A percentile compares a stretch with the other conserved stretches of the same genome.
Conservation (phyloP, 2,329 filamentous ascomycete species). For the Exophiala alcalophila region DNA sequence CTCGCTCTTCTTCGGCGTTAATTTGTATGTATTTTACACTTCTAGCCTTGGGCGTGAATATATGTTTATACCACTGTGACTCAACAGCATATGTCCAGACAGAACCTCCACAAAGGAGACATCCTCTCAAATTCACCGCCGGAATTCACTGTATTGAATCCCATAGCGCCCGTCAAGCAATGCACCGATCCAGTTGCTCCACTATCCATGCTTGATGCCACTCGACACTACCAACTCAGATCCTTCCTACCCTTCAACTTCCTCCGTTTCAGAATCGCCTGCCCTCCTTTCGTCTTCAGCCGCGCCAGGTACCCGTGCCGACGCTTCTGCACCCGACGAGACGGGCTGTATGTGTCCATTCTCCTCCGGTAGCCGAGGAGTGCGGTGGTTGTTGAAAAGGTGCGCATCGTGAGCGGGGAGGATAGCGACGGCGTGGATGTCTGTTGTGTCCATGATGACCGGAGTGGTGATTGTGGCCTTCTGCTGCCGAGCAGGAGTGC, state of each 20-base stretch:
- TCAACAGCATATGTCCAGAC: too few species aligned
- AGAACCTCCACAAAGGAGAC: too few species aligned
- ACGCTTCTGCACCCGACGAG: conserved; percentile 59
- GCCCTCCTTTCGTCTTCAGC: conserved; percentile 52
- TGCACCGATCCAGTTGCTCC: too few species aligned
- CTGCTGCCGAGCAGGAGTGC: conserved; percentile 7
- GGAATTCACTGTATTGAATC: too few species aligned
- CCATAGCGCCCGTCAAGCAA: too few species aligned
- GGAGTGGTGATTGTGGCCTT: conserved; percentile 3
- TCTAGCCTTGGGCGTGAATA: too few species aligned
- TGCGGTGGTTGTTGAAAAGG: conserved; percentile 45
- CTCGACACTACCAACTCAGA: conserved; percentile 48
- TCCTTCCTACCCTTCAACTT: conserved; percentile 52
- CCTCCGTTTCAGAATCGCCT: conserved; percentile 54
- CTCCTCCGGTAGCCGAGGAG: conserved; percentile 47
- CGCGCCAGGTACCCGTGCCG: conserved; percentile 59
- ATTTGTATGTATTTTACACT: too few species aligned
- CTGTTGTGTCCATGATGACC: background rate
- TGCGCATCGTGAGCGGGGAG: conserved; percentile 27
- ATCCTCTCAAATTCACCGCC: too few species aligned
- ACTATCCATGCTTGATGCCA: background rate
- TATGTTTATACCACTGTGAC: too few species aligned
- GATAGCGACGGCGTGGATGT: background rate
- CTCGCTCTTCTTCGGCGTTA: too few species aligned
- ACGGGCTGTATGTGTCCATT: conserved; percentile 56